Percentiles rank a stretch among this genome's conserved stretches.
Conservation (phyloP, 75 land plant species). For the Sequoia sempervirens region DNA sequence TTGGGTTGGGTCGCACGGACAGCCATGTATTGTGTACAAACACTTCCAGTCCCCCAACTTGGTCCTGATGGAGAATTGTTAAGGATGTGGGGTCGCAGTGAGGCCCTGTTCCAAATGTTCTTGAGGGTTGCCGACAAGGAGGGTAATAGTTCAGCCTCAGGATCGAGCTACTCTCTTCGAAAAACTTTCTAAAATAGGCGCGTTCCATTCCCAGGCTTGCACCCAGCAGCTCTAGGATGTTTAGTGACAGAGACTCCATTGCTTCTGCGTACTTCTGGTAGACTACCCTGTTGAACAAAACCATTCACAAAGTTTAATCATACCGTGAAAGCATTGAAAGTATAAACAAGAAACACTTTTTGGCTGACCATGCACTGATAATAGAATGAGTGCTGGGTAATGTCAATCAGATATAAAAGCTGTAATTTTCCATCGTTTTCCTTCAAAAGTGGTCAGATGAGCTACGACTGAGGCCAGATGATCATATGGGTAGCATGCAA, state of each 20-base stretch:
- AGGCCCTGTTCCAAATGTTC: conserved; percentile 47
- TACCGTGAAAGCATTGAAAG: too few relatives aligned
- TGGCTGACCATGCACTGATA: too few relatives aligned
- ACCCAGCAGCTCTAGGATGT: conserved; percentile 68
- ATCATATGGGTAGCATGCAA: too few relatives aligned
- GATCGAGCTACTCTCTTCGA: conserved; percentile 30
- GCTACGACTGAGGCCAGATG: too few relatives aligned
- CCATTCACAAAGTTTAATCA: background rate
- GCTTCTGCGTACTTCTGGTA: conserved; percentile 57
- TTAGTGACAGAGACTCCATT: conserved; percentile 53
- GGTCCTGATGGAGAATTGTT: conserved; percentile 55
- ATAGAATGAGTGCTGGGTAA: too few relatives aligned
- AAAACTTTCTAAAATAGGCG: conserved; percentile 34
- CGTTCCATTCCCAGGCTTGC: conserved; percentile 51
- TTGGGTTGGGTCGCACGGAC: conserved; percentile 32
- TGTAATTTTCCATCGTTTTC: too few relatives aligned
- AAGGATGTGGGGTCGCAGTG: conserved; percentile 50
- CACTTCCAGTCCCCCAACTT: conserved; percentile 57
- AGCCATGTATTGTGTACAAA: conserved; percentile 38
- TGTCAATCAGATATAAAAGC: background rate
- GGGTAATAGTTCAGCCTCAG: conserved; percentile 60
- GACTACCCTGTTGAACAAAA: conserved; percentile 29
- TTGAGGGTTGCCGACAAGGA: conserved; percentile 39
- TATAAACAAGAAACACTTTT: too few relatives aligned
- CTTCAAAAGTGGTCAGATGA: too few relatives aligned